These are phyloP conservation scores for Rheum nobile DNA, from an alignment of 148 eudicot genomes.

Conservation along the genomic window DNA sequence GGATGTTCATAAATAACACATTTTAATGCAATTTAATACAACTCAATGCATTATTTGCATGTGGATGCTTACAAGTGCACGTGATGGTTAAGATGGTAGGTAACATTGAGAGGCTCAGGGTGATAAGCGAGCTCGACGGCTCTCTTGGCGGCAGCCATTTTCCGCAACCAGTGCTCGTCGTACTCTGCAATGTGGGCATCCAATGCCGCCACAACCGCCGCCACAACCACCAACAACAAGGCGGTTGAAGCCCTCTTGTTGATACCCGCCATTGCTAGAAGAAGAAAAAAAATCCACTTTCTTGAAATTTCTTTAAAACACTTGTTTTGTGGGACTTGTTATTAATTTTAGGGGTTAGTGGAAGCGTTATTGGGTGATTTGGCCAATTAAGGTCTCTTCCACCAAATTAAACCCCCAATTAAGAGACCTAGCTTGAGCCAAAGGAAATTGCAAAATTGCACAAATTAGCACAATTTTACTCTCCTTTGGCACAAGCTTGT, in stretches of 20 bases:
- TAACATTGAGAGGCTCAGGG: constrained; percentile 31
- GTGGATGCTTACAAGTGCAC: constrained; percentile 31
- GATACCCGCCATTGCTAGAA: neutral
- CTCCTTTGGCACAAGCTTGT: neutral
- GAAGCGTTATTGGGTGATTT: neutral
- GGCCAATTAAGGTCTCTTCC: neutral
- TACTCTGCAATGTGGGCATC: constrained; percentile 16
- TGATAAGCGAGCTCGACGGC: constrained; percentile 21
- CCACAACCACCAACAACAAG: neutral
- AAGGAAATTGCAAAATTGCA: neutral
- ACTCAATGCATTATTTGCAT: too few relatives aligned
- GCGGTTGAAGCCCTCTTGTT: neutral
- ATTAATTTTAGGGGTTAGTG: neutral
- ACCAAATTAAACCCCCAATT: neutral
- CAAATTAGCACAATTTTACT: neutral
- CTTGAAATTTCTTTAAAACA: neutral
- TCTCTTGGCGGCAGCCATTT: constrained; percentile 24
- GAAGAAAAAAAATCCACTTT: neutral
- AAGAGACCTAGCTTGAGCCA: neutral
- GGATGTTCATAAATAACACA: too few relatives aligned
- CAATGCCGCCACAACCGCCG: neutral
- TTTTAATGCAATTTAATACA: too few relatives aligned
- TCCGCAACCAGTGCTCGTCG: constrained; percentile 31
- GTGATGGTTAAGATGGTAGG: constrained; percentile 26
- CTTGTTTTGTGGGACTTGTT: too few relatives aligned